Evolutionary conservation across 352 stramenopile genomes (phyloP), one percentile per base, ranked within the genome.

Genomic region (Nothophytophthora sp.): DNA sequence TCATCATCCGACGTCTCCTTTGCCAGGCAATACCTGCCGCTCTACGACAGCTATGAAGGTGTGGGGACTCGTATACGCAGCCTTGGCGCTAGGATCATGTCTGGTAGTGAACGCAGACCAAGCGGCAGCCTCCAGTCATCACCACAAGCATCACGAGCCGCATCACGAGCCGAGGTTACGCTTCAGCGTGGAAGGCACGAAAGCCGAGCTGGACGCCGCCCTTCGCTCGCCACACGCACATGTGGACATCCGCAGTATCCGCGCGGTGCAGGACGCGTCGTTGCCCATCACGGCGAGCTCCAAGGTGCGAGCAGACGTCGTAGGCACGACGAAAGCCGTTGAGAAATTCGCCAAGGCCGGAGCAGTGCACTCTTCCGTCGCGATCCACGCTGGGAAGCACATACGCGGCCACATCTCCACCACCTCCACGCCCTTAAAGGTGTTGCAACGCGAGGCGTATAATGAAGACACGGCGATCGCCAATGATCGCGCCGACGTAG

Each of bases 401-500:
- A 39, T 69, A 36, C 58, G 32, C 10, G 63, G 53, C 13, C 59
- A 48, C 43, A n/a, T 73, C 9, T 57, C 51, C 2, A 66, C 23
- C 20, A 53, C 41, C 3, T 57, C 50, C 5, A 24, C 37, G 11
- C 46, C 45, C 0, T 48, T 76, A 41, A 72, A 79, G 18, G 43
- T 83, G 19, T 58, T 64, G 16, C 42, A 67, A 34, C 47, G 67
- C 24, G 57, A 63, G n/a, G 35, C 41, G 5, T 64, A 63, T 5
- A 60, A 56, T 15, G 55, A 75, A n/a, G 55, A 64, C 4, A 11
- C 56, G 30, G 42, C 67, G 3, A 53, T 78, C 18, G 51, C 58
- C 1, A 59, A 73, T 13, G 79, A 90, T 50, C 62, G 73, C 25
- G 56, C 47, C 9, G 60, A 80, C 27, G 73, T 88, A 2, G 47